These are phyloP conservation scores for Glycine soja DNA, from an alignment of 306 rosid genomes.

Conservation along the genomic window DNA sequence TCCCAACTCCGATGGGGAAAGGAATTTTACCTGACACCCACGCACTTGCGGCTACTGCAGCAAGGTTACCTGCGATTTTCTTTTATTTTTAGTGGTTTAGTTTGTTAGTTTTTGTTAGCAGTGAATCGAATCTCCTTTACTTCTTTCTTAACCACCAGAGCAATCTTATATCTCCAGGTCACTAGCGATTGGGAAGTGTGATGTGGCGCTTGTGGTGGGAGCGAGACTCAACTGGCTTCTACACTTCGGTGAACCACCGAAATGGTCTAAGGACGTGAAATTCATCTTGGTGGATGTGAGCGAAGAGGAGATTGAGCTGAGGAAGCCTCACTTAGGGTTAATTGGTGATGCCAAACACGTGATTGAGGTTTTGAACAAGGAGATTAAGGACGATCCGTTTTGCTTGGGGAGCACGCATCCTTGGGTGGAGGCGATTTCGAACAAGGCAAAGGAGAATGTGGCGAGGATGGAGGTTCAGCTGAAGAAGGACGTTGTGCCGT, in stretches of 20 bases:
- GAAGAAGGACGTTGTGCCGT: constrained; percentile 80
- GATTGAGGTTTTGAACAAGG: constrained; percentile 68
- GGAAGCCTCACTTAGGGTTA: constrained; percentile 82
- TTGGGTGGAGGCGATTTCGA: constrained; percentile 76
- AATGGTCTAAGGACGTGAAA: constrained; percentile 88
- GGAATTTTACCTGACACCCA: constrained; percentile 87
- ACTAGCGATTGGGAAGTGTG: constrained; percentile 87
- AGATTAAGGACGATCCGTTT: constrained; percentile 91
- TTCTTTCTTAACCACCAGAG: too few relatives aligned
- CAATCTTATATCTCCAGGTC: constrained; percentile 50
- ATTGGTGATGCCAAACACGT: constrained; percentile 84
- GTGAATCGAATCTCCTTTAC: too few relatives aligned
- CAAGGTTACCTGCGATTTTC: constrained; percentile 77
- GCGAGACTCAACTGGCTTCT: constrained; percentile 91
- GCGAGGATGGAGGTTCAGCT: constrained; percentile 82
- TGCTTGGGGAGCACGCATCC: constrained; percentile 81
- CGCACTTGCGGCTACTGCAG: constrained; percentile 85
- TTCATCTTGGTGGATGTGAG: constrained; percentile 82
- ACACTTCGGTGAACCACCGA: constrained; percentile 94
- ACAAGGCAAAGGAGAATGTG: constrained; percentile 74
- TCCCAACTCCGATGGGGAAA: constrained; percentile 97
- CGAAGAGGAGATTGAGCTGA: constrained; percentile 74
- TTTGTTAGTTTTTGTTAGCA: too few relatives aligned
- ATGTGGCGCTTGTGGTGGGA: constrained; percentile 88
- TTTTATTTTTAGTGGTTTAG: too few relatives aligned